A percentile compares a stretch with the other conserved stretches of the same genome.
Conservation (phyloP, 192 early-diverging fungal genomes). For the Diversispora epigaea region DNA sequence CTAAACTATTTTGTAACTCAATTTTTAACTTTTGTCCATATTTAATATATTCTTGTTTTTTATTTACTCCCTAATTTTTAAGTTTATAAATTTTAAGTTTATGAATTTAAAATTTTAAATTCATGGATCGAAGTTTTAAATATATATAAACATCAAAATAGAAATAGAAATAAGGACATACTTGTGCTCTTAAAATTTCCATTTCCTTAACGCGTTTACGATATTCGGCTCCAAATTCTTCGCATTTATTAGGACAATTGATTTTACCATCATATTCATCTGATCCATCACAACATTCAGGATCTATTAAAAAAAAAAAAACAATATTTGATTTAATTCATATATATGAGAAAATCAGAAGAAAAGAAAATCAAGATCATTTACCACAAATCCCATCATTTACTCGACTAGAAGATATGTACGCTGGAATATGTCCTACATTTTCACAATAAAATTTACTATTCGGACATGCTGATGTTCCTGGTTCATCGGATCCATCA, state of each 20-base stretch:
- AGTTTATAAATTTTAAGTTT: background rate
- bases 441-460: slow-evolving; percentile 83
- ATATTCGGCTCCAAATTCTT: slow-evolving; percentile 54
- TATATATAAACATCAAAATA: background rate
- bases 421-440: slow-evolving; percentile 64
- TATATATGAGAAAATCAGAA: background rate
- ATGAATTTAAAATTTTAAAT: no score
- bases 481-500: slow-evolving; percentile 95
- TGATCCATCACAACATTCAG: slow-evolving; percentile 93
- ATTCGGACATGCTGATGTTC: slow-evolving; percentile 89
- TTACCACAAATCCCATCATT: slow-evolving; percentile 94
- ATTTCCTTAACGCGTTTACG: slow-evolving; percentile 40
- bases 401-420: slow-evolving; percentile 70
- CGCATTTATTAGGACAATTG: slow-evolving; percentile 77
- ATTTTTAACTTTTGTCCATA: slow-evolving; percentile 34
- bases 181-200: slow-evolving; percentile 28
- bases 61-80: slow-evolving; percentile 16
- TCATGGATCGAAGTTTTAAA: background rate
- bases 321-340: background rate
- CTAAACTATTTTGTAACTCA: slow-evolving; percentile 21
- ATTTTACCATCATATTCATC: slow-evolving; percentile 72
- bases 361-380: background rate
- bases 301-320: slow-evolving; percentile 45
- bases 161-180: background rate
- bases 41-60: slow-evolving; percentile 37